Percentiles rank a stretch among this genome's conserved stretches.
Evolutionary conservation across 768 basidiomycete species (phyloP).

Genomic region (Krasilnikovozyma curviuscula): DNA sequence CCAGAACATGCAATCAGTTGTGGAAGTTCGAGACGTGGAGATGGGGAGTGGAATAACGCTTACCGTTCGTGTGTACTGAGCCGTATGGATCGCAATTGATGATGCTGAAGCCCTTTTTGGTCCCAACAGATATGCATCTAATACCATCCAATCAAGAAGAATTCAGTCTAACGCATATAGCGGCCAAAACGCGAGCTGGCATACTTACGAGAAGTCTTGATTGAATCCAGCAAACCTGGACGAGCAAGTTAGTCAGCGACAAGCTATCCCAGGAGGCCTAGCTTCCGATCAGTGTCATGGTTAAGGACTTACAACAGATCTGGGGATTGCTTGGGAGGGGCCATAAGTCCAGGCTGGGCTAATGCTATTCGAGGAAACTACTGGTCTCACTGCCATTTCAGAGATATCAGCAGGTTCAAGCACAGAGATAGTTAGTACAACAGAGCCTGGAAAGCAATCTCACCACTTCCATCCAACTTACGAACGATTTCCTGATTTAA

Average conservation of each 20-base stretch:
- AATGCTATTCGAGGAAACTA: too few relatives aligned
- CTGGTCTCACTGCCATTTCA: too few relatives aligned
- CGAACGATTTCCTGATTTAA: too few relatives aligned
- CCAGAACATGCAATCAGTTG: neutral
- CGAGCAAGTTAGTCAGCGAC: neutral
- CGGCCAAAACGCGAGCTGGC: slow-evolving; percentile 16
- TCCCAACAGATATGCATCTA: slow-evolving; percentile 80
- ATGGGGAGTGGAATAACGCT: slow-evolving; percentile 25
- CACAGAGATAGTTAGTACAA: too few relatives aligned
- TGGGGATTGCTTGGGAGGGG: neutral
- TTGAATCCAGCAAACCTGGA: slow-evolving; percentile 40
- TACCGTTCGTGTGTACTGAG: slow-evolving; percentile 83
- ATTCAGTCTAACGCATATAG: neutral
- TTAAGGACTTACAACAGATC: neutral
- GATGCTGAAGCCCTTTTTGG: slow-evolving; percentile 86
- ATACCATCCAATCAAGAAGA: neutral
- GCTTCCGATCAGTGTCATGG: neutral
- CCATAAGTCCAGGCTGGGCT: too few relatives aligned
- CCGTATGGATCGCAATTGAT: slow-evolving; percentile 98
- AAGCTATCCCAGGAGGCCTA: neutral
- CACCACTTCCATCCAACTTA: too few relatives aligned
- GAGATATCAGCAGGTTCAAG: too few relatives aligned
- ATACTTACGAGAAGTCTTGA: slow-evolving; percentile 75
- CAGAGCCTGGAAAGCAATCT: too few relatives aligned
- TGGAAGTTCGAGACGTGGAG: neutral